Evolutionary conservation across 2,329 filamentous ascomycete genomes (phyloP), one percentile per base, ranked within the genome.

Genomic region (Cladophialophora bantiana): DNA sequence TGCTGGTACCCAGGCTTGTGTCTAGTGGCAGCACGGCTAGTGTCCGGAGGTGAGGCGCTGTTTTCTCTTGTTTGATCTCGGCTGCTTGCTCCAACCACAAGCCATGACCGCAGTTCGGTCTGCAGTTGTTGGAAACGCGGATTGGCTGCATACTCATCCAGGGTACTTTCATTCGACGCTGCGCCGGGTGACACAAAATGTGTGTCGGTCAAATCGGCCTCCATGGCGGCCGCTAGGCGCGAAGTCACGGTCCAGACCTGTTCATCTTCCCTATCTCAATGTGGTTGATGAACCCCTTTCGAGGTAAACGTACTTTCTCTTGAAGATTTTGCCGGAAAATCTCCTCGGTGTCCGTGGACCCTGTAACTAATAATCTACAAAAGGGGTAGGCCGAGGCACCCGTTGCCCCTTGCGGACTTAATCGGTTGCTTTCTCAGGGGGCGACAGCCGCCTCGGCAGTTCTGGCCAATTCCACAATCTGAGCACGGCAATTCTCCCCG

Each of bases 81-180:
- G 35, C 54, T 59, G 35, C 36, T 32, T 15, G 48, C 65, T 12
- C 56, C 65, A 5, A 58, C 65, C 42, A 67, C 31, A 5, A 67
- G 45, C 40, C 56, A 67, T 5, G 65, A 59, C 13, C 65, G 40
- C 18, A 67, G 55, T 26, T 53, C 56, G 26, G 59, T 67, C 20
- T 67, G 65, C 7, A 67, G 55, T 38, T 62, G 52, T 56, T 64
- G 59, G 48, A 67, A 67, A 5, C 65, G 65, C 32, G 65, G 65
- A 31, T 67, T 40, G 6, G 48, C 31, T 3, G 65, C 60, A 34
- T 59, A 64, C 18, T 67, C 65, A 36, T 67, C 65, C 18, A 59
- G 36, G 7, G 40, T 31, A 34, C 59, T 64, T 15, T 58, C 59
- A 45, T 42, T 59, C 6, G 64, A 66, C 10, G 59, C 13, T 12